Evolutionary conservation across 139 green algal genomes (phyloP).

Genomic region (Chlorella ohadii): DNA sequence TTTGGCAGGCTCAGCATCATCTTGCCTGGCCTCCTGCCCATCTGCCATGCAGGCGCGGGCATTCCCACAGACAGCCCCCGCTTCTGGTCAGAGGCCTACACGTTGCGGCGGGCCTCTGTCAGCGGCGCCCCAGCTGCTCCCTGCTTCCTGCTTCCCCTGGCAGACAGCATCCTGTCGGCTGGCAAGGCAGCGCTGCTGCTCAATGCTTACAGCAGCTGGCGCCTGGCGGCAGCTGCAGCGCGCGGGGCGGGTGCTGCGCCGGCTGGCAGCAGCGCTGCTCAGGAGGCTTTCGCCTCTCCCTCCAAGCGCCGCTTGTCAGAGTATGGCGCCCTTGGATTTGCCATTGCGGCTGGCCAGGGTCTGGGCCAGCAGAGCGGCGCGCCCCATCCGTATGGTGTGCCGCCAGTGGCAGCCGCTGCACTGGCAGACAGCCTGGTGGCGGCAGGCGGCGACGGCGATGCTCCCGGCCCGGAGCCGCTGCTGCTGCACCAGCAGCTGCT

Average conservation of each 20-base stretch:
- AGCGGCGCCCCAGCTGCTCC: conserved; percentile 21
- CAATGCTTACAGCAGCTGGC: conserved; percentile 21
- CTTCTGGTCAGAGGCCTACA: conserved; percentile 47
- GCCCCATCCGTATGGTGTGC: not conserved
- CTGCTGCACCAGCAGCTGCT: conserved; percentile 21
- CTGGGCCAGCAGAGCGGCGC: not conserved
- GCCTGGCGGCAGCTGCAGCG: conserved; percentile 16
- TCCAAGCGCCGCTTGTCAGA: conserved; percentile 27
- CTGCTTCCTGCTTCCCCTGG: conserved; percentile 45
- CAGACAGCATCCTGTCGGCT: conserved; percentile 48
- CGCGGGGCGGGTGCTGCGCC: not conserved
- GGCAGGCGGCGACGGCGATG: not conserved
- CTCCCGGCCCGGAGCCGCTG: not conserved
- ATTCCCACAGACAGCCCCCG: conserved; percentile 32
- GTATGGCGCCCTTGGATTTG: conserved; percentile 15
- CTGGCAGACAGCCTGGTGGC: not conserved
- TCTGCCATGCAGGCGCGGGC: not conserved
- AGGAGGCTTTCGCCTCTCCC: not conserved
- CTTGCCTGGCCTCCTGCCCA: not conserved
- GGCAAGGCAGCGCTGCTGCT: conserved; percentile 55
- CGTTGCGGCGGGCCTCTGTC: conserved; percentile 6
- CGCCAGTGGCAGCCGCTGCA: not conserved
- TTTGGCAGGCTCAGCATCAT: too few species aligned
- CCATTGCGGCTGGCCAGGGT: not conserved
- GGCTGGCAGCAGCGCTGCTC: not conserved